Conservation (phyloP, 345 rosid genomes). For the Raphanus sativus region DNA sequence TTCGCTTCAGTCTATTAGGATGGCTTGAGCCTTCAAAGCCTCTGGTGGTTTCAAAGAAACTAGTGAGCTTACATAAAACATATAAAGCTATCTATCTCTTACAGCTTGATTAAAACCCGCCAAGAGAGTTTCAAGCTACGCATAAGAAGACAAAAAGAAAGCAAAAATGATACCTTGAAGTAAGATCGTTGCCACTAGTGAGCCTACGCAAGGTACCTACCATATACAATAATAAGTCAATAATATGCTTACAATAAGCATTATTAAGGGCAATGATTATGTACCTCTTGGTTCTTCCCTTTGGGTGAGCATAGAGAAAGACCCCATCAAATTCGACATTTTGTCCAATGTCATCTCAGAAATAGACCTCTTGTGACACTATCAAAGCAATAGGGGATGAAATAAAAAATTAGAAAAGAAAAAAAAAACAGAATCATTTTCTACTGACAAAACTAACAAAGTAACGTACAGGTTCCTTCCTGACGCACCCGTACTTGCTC, state of each 20-base stretch:
- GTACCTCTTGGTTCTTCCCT: slow-evolving; percentile 61
- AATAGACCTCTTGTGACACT: slow-evolving; percentile 74
- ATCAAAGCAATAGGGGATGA: slow-evolving; percentile 27
- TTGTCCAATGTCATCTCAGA: slow-evolving; percentile 75
- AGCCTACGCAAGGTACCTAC: slow-evolving; percentile 57
- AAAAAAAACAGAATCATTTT: too few relatives aligned
- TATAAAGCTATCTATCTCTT: not conserved
- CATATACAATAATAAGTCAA: not conserved
- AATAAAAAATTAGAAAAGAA: not conserved
- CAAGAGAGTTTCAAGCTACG: not conserved
- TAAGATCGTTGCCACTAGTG: slow-evolving; percentile 55
- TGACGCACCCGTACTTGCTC: slow-evolving; percentile 76
- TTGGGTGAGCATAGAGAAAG: slow-evolving; percentile 57
- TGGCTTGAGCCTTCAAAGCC: slow-evolving; percentile 47
- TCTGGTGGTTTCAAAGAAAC: slow-evolving; percentile 39
- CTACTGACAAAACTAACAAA: not conserved
- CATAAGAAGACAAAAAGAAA: not conserved
- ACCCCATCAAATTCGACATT: slow-evolving; percentile 70
- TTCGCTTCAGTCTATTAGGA: slow-evolving; percentile 61
- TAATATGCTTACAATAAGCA: not conserved
- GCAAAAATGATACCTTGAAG: slow-evolving; percentile 54
- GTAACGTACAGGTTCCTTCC: slow-evolving; percentile 65
- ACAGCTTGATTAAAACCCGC: not conserved
- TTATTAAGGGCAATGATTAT: slow-evolving; percentile 10
- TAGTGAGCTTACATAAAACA: slow-evolving; percentile 8